Base-by-base conservation (phyloP, 2,329 filamentous ascomycete species). In the Botrytis aclada region DNA sequence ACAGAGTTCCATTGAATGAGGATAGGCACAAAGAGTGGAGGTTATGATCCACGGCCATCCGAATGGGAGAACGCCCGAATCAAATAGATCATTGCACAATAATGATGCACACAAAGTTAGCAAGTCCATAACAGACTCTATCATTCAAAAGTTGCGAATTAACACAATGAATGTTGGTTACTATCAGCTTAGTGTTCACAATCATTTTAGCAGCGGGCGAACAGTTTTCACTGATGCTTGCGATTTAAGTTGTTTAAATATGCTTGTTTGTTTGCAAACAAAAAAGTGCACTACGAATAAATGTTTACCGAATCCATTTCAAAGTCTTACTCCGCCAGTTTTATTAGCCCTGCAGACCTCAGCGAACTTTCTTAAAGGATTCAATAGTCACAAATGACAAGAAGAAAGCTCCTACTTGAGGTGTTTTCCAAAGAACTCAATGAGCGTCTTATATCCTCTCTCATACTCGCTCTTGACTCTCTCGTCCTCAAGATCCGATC, bases 381-480 rank as follows among this genome's bases (percentile, higher is more conserved):
- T 9, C 5, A 25, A 29, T 47, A 56, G 4, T 3, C 37, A 1
- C 22, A 34, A 29, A 54, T 41, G 7, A 25, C 22, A 22, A 45
- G 43, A 65, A 41, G 54, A 54, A 41, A 54, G 16, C 43, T 66
- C 45, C 69, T 70, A 72, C 66, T 72, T 70, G 74, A 85, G 75
- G 72, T 85, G 76, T 79, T 85, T 84, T 20, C 75, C 76, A 72
- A 85, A 84, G 75, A 84, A 86, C 4, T 82, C 80, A 2, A 84
- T 81, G 14, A 82, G 75, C 64, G 84, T 83, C 74, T 83, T 81
- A 74, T 87, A 87, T 62, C 86, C 86, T 39, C 85, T 81, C 78
- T 84, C 82, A 77, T 83, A 88, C 78, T 87, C 85, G 66, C 80
- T 82, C 77, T 81, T 81, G 66, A 84, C 84, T 61, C 82, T 82